phyloP scores from a whole-genome alignment of 306 rosid species.

The Ormosia emarginata region DNA sequence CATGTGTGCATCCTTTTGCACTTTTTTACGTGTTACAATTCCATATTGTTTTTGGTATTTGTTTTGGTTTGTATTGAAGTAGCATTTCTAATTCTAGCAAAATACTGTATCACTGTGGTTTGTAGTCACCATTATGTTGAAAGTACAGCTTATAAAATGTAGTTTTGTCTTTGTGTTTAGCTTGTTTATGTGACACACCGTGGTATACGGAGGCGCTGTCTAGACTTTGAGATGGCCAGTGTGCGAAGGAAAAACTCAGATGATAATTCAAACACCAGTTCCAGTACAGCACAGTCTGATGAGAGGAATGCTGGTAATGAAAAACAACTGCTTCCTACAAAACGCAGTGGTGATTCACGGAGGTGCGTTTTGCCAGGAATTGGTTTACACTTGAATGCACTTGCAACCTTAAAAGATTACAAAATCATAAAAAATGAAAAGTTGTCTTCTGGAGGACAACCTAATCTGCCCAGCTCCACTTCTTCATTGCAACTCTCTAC shows the following conservation, averaged over 20 bases:
- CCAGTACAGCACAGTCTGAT: constrained; percentile 39
- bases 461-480: constrained; percentile 37
- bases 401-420: constrained; percentile 52
- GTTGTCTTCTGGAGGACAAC: constrained; percentile 47
- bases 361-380: constrained; percentile 66
- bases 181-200: constrained; percentile 55
- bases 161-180: constrained; percentile 39
- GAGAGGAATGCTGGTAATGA: constrained; percentile 41
- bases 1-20: not conserved
- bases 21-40: not conserved
- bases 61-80: not conserved
- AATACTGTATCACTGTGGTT: not conserved
- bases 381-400: constrained; percentile 85
- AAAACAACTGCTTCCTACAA: constrained; percentile 42
- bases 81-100: constrained; percentile 1
- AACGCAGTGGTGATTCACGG: constrained; percentile 41
- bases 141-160: not conserved
- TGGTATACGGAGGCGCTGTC: constrained; percentile 80
- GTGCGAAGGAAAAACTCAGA: constrained; percentile 46
- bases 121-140: not conserved
- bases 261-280: constrained; percentile 44
- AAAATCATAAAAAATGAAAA: constrained; percentile 40
- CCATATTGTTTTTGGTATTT: not conserved
- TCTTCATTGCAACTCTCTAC: constrained; percentile 39
- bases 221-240: constrained; percentile 68